phyloP scores from a whole-genome alignment of 371 early-diverging fungal genomes.

The Dichotomocladium elegans region DNA sequence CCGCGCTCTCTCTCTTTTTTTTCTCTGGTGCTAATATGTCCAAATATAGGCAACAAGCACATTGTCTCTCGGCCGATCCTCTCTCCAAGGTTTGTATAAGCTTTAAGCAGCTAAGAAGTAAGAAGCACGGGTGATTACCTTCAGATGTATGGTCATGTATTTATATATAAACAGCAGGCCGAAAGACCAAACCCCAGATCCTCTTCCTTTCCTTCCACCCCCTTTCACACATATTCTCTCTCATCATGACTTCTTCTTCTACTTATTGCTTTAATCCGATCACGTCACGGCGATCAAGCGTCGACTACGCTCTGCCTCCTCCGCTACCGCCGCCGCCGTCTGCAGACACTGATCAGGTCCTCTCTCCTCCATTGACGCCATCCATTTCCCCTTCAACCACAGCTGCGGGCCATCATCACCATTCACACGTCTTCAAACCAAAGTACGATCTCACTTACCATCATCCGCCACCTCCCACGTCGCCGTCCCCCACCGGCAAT shows the following conservation, averaged over 20 bases:
- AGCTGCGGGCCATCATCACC: no score
- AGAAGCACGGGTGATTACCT: no score
- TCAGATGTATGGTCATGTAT: no score
- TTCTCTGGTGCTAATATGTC: conserved; percentile 36
- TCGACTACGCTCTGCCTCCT: background rate
- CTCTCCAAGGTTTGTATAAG: no score
- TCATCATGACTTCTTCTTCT: conserved; percentile 3
- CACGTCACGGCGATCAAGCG: conserved; percentile 2
- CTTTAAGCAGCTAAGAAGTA: no score
- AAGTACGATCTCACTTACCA: no score
- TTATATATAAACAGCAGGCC: no score
- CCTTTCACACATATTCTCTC: background rate
- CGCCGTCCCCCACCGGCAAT: no score
- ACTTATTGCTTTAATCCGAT: conserved; percentile 5
- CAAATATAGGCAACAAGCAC: conserved; percentile 31
- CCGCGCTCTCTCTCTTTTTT: conserved; percentile 9
- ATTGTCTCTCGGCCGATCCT: conserved; percentile 9
- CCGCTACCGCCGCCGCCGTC: conserved; percentile 5
- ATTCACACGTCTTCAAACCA: no score
- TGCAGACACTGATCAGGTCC: conserved; percentile 26
- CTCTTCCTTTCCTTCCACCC: conserved; percentile 10
- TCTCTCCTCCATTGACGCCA: conserved; percentile 43
- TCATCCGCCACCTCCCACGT: no score
- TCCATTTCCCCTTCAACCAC: conserved; percentile 29
- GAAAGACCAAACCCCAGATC: conserved; percentile 6